phyloP scores from a whole-genome alignment of 2,329 filamentous ascomycete genomes.

The Aureobasidium sp. region DNA sequence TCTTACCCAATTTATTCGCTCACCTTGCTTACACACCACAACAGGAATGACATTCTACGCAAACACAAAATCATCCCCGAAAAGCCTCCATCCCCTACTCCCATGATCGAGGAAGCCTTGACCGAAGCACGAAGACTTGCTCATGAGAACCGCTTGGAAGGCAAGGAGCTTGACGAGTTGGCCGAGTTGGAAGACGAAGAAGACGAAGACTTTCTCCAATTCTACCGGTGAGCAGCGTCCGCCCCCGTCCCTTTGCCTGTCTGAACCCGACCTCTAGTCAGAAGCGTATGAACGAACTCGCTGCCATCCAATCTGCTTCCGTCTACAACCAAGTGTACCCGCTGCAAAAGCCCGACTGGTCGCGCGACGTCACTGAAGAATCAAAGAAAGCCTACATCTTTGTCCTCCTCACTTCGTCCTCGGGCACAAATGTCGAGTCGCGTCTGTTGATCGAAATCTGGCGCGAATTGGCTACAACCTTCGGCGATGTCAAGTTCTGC shows the following conservation, averaged over 20 bases:
- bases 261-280: conserved; percentile 31
- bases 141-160: conserved; percentile 86
- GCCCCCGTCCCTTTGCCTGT: conserved; percentile 23
- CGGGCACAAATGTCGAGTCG: conserved; percentile 77
- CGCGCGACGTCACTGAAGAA: conserved; percentile 83
- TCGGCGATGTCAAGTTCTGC: conserved; percentile 94
- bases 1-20: background rate
- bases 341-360: conserved; percentile 89
- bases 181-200: conserved; percentile 92
- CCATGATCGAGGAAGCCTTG: conserved; percentile 92
- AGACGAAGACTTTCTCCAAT: conserved; percentile 83
- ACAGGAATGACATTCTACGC: conserved; percentile 94
- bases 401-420: conserved; percentile 73
- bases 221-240: conserved; percentile 56
- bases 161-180: conserved; percentile 89
- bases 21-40: too few species aligned
- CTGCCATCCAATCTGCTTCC: conserved; percentile 65
- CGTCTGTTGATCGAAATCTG: conserved; percentile 77
- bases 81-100: conserved; percentile 90
- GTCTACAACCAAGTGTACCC: conserved; percentile 88
- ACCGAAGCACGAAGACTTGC: conserved; percentile 74
- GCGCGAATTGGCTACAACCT: conserved; percentile 74
- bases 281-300: conserved; percentile 79
- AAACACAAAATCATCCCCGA: conserved; percentile 97
- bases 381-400: conserved; percentile 62